Conservation (phyloP, 2,329 filamentous ascomycete species). For the Scytalidium sp. region DNA sequence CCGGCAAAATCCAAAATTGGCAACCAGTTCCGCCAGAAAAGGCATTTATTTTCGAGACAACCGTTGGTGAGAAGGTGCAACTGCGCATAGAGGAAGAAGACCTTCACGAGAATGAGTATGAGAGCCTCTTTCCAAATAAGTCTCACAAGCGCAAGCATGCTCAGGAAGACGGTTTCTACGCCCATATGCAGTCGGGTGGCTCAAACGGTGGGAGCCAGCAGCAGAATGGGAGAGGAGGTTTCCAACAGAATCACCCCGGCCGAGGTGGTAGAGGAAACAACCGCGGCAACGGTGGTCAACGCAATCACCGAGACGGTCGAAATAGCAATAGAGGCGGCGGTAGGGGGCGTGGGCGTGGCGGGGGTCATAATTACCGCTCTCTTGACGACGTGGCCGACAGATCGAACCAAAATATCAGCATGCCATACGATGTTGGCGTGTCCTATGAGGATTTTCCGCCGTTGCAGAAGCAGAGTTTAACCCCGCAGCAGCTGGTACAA, state of each 20-base stretch:
- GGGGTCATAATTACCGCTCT: slow-evolving; percentile 58
- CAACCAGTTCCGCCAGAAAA: slow-evolving; percentile 69
- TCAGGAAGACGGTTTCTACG: slow-evolving; percentile 47
- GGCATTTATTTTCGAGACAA: slow-evolving; percentile 74
- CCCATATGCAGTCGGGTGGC: slow-evolving; percentile 18
- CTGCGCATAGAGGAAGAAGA: slow-evolving; percentile 76
- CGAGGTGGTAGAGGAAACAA: slow-evolving; percentile 31
- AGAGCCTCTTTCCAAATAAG: slow-evolving; percentile 60
- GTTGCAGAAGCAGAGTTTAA: slow-evolving; percentile 29
- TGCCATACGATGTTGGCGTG: slow-evolving; percentile 25
- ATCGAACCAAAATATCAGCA: slow-evolving; percentile 37
- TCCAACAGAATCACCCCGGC: slow-evolving; percentile 28
- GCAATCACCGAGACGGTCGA: slow-evolving; percentile 26
- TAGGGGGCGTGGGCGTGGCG: slow-evolving; percentile 41
- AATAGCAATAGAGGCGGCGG: slow-evolving; percentile 29
- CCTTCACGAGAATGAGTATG: slow-evolving; percentile 58
- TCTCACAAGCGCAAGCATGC: slow-evolving; percentile 60
- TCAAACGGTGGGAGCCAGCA: slow-evolving; percentile 34
- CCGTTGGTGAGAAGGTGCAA: slow-evolving; percentile 82
- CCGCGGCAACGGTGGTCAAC: slow-evolving; percentile 40
- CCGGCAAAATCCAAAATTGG: slow-evolving; percentile 80
- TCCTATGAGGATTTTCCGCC: slow-evolving; percentile 32
- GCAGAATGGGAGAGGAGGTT: slow-evolving; percentile 27
- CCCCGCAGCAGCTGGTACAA: slow-evolving; percentile 27
- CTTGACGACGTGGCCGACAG: slow-evolving; percentile 60